Evolutionary conservation across 306 rosid genomes (phyloP), one percentile per base, ranked within the genome.

Genomic region (Vigna nakashimae): DNA sequence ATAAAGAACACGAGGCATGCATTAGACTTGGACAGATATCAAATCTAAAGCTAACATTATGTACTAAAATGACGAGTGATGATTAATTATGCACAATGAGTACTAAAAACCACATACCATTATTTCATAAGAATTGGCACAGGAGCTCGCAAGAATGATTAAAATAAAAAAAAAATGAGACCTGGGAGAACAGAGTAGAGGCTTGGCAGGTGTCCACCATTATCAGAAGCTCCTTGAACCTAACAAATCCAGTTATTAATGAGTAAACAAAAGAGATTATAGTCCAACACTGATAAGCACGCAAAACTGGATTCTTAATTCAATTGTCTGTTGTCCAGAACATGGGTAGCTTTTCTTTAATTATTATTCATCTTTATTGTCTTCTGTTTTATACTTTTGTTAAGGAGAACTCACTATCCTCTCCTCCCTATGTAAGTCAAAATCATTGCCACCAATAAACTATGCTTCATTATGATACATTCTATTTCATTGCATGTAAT

Each of bases 171-270:
- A 17, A 32, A 34, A 22, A 75, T 40, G 85, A 80, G 48, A 95
- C 97, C 98, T 92, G 98, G 62, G 93, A 87, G 90, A 95, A 95
- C 84, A 95, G 92, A 51, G 98, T 92, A 28, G 97, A 89, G 76
- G 98, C 98, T 87, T 95, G 98, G 85, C 98, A 92, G 40, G 98
- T 95, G 82, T 92, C 98, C 79, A 95, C 98, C 98, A 92, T 92
- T 87, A 94, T 89, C 76, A 95, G 93, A 71, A 95, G 88, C 97
- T 95, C 98, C 93, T 95, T 95, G 74, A 95, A 95, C 89, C 99
- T 95, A 70, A 85, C 13, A 74, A 78, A 82, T 71, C 42, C 62
- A 64, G 73, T 63, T 30, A 59, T 28, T 22, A 60, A 74, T 15
- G 52, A 73, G 17, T n/a, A 64, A 64, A 59, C 9, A 78, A 48